Evolutionary conservation across 1,284 basidiomycete species (phyloP).

Genomic region (Fistulinella staudtii): DNA sequence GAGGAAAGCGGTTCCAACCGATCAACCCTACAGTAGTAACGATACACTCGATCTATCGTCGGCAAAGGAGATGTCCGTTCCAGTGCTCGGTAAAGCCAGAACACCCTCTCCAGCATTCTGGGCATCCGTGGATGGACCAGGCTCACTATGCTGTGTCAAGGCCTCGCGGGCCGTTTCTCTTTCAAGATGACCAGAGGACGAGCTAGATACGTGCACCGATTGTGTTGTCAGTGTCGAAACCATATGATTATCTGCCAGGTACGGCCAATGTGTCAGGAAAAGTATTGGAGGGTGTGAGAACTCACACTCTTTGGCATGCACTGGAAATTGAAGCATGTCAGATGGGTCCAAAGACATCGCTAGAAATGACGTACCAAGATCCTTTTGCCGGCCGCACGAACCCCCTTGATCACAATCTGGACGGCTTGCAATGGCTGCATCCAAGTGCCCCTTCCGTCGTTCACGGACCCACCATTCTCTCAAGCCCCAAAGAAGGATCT

Average conservation of each 20-base stretch:
- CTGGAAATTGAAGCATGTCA: constrained; percentile 34
- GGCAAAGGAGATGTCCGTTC: neutral
- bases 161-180: constrained; percentile 1
- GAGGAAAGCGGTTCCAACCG: neutral
- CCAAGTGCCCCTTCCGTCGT: constrained; percentile 60
- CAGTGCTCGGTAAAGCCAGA: constrained; percentile 1
- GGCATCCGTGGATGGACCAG: neutral
- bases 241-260: constrained; percentile 46
- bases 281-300: constrained; percentile 5
- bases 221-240: constrained; percentile 23
- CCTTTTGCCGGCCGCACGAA: constrained; percentile 54
- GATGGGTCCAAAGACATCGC: neutral
- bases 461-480: constrained; percentile 78
- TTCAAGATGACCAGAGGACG: constrained; percentile 1
- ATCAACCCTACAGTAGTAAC: neutral
- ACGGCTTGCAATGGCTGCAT: constrained; percentile 46
- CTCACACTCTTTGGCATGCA: constrained; percentile 70
- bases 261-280: constrained; percentile 5
- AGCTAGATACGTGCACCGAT: constrained; percentile 6
- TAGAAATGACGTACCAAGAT: constrained; percentile 49
- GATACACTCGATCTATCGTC: constrained; percentile 1
- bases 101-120: neutral
- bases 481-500: constrained; percentile 68
- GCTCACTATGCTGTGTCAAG: constrained; percentile 1
- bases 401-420: constrained; percentile 62